phyloP scores from a whole-genome alignment of 306 rosid genomes.

The Sesbania bispinosa region DNA sequence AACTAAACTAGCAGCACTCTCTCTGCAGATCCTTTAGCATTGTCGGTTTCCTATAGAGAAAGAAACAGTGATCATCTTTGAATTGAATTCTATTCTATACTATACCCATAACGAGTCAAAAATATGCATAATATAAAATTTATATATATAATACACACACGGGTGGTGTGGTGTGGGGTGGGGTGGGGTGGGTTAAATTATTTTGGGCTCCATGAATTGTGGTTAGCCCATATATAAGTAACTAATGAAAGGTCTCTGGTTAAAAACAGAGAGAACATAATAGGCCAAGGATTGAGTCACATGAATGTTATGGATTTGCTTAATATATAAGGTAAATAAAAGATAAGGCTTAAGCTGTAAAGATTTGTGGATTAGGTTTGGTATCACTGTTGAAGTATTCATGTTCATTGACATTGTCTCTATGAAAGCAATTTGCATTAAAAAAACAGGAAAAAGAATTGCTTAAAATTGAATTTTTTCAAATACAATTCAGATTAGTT shows the following conservation, averaged over 20 bases:
- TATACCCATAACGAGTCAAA: slow-evolving; percentile 8
- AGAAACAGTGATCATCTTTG: slow-evolving; percentile 34
- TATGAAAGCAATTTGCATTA: background rate
- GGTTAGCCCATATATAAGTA: background rate
- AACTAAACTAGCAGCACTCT: background rate
- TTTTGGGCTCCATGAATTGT: background rate
- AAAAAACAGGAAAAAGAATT: background rate
- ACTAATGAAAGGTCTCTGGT: too few species aligned
- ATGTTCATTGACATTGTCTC: background rate
- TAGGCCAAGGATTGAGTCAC: background rate
- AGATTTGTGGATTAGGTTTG: slow-evolving; percentile 26
- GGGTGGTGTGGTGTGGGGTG: background rate
- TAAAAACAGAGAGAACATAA: background rate
- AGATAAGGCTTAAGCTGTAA: slow-evolving; percentile 10
- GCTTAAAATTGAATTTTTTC: background rate
- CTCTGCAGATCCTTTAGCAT: background rate
- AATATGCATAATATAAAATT: background rate
- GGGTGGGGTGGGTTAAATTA: background rate
- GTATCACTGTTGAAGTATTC: slow-evolving; percentile 25
- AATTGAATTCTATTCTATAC: slow-evolving; percentile 22
- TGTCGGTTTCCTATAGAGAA: slow-evolving; percentile 22
- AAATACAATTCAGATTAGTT: slow-evolving; percentile 8
- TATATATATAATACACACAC: background rate
- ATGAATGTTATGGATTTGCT: background rate
- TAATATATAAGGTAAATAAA: background rate